phyloP scores from a whole-genome alignment of 2,329 filamentous ascomycete genomes.

The Trichoderma pleuroti region DNA sequence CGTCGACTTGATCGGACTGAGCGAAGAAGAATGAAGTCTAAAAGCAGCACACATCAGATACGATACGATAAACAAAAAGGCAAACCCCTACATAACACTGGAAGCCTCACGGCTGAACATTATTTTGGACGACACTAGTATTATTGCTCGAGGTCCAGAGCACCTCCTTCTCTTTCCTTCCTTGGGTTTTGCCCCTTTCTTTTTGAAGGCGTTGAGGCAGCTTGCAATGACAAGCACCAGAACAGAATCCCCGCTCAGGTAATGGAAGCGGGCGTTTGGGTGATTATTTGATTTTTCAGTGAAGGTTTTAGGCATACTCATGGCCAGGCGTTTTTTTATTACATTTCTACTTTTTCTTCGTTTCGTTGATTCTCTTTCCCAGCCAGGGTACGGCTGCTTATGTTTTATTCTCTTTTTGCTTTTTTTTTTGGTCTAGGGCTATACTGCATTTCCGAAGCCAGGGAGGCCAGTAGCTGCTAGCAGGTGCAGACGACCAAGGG shows the following conservation, averaged over 20 bases:
- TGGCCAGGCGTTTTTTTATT: slow-evolving; percentile 17
- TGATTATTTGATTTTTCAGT: slow-evolving; percentile 25
- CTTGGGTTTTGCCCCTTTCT: background rate
- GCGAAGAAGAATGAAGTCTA: background rate
- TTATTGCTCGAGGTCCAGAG: background rate
- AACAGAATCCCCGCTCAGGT: slow-evolving; percentile 19
- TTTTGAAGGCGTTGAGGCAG: slow-evolving; percentile 8
- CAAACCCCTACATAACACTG: slow-evolving; percentile 16
- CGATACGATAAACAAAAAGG: slow-evolving; percentile 14
- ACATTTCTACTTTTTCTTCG: background rate
- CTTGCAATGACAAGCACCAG: background rate
- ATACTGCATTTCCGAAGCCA: background rate
- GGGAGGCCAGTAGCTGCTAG: background rate
- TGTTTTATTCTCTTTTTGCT: background rate
- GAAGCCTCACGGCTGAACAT: slow-evolving; percentile 20
- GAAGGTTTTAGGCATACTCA: slow-evolving; percentile 12
- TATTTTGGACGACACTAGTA: slow-evolving; percentile 14
- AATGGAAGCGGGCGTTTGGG: slow-evolving; percentile 29
- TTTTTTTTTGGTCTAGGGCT: background rate
- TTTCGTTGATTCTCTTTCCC: background rate
- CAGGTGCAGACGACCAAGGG: background rate
- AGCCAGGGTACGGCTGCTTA: background rate
- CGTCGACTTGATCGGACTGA: slow-evolving; percentile 32
- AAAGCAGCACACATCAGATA: background rate
- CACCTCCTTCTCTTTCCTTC: background rate